A percentile compares a stretch with the other conserved stretches of the same genome.
phyloP scores from a whole-genome alignment of 306 rosid genomes.

The Hippophae tibetana region DNA sequence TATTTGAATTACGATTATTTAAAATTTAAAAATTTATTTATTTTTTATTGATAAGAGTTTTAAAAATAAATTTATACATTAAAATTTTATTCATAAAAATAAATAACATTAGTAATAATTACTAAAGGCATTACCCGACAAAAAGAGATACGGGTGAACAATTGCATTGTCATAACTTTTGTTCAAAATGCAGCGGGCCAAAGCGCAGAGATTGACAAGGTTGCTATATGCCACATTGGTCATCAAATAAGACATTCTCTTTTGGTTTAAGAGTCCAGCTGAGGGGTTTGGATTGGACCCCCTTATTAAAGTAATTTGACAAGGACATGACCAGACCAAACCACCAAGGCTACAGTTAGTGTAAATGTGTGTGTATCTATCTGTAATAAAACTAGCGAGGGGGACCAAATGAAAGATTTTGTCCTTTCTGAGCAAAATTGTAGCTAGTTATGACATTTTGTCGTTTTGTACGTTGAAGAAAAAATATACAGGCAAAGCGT shows the following conservation, averaged over 20 bases:
- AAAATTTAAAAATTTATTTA: too few species aligned
- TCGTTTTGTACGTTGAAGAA: constrained; percentile 12
- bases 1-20: too few species aligned
- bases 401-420: constrained; percentile 22
- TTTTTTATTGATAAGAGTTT: accelerated
- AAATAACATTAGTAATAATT: too few species aligned
- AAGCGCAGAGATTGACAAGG: too few species aligned
- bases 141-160: too few species aligned
- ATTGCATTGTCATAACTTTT: too few species aligned
- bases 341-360: neutral
- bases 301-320: constrained; percentile 9
- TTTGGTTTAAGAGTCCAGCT: neutral
- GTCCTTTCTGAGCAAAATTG: neutral
- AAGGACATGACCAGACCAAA: constrained; percentile 1
- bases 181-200: too few species aligned
- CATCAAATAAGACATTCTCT: constrained; percentile 9
- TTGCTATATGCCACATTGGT: too few species aligned
- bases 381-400: constrained; percentile 11
- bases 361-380: neutral
- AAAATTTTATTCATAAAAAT: too few species aligned
- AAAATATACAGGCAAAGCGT: constrained; percentile 5
- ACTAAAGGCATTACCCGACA: too few species aligned
- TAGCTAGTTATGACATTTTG: neutral
- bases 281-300: constrained; percentile 27
- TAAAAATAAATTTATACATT: too few species aligned